Evolutionary conservation across 139 green algal species (phyloP), one percentile per base, ranked within the genome.

Genomic region (Volvox reticuliferus): DNA sequence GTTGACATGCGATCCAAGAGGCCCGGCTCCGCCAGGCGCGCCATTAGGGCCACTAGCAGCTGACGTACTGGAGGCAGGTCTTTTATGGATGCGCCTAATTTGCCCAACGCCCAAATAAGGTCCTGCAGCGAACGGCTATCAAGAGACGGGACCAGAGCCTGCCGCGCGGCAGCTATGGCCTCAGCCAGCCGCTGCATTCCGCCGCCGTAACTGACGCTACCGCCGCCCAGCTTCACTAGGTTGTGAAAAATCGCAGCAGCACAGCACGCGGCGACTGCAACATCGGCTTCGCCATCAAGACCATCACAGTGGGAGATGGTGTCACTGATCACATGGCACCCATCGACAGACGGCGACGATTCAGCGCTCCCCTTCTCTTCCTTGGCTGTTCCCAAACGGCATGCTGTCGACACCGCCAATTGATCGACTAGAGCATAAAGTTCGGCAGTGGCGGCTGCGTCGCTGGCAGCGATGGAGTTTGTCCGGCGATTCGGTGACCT

Each of bases 71-170:
- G 65, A 35, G 26, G 21, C 32, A 32, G 17, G 2, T n/a, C 14
- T 12, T 78, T 33, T 22, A 19, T n/a, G 18, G 13, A 5, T 18
- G 13, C 16, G 35, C 67, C 22, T 21, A 89, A 21, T 50, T 89
- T 89, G 17, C 85, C 85, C 37, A 89, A 30, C 69, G 69, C 69
- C 85, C 85, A 89, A 14, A 89, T 62, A 36, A 89, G 85, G 69
- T 89, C 85, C 44, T 89, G 85, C 21, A 89, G 69, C 69, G n/a
- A 19, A 22, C 85, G 69, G 12, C 36, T 44, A 1, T 82, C 85
- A 20, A 89, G 85, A 0, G 69, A 61, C 22, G 28, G 12, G 33
- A 62, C 85, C 44, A 89, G 44, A n/a, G 32, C 0, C 0, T 50
- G 18, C 69, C 44, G 0, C 19, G 6, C 21, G 33, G 61, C 65